Conservation (phyloP, 2,329 filamentous ascomycete species). For the Penicillium griseofulvum region DNA sequence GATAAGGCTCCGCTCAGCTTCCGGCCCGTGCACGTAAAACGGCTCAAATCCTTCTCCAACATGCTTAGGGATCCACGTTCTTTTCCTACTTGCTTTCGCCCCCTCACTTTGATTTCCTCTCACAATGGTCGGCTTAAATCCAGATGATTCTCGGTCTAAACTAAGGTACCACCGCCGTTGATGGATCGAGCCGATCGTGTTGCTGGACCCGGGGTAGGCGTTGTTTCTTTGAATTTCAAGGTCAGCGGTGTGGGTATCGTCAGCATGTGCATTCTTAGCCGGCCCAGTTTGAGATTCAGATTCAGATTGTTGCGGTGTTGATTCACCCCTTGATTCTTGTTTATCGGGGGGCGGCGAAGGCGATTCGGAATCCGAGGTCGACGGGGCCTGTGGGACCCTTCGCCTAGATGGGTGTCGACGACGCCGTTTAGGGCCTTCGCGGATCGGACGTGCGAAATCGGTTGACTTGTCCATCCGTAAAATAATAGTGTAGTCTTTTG, state of each 20-base stretch:
- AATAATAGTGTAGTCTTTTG: conserved; percentile 53
- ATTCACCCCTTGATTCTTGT: not conserved
- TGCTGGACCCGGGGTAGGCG: conserved; percentile 64
- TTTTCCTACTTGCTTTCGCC: not conserved
- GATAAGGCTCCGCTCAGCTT: conserved; percentile 64
- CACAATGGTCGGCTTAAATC: conserved; percentile 46
- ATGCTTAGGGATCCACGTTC: conserved; percentile 30
- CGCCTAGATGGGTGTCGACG: conserved; percentile 8
- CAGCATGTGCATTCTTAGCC: not conserved
- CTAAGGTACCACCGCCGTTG: conserved; percentile 66
- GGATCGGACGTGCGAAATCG: conserved; percentile 15
- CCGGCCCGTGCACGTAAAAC: conserved; percentile 61
- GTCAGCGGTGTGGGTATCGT: conserved; percentile 40
- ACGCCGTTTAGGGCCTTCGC: conserved; percentile 23
- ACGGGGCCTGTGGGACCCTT: conserved; percentile 2
- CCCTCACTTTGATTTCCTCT: not conserved
- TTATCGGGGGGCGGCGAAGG: conserved; percentile 7
- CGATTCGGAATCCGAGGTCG: conserved; percentile 22
- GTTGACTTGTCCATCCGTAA: conserved; percentile 47
- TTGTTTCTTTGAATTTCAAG: conserved; percentile 59
- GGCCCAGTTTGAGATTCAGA: not conserved
- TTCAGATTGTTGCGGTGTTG: not conserved
- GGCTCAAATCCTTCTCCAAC: conserved; percentile 49
- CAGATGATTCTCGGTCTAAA: conserved; percentile 59
- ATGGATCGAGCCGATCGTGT: conserved; percentile 65